Evolutionary conservation across 306 rosid genomes (phyloP), one percentile per base, ranked within the genome.

Genomic region (Quillaja saponaria): DNA sequence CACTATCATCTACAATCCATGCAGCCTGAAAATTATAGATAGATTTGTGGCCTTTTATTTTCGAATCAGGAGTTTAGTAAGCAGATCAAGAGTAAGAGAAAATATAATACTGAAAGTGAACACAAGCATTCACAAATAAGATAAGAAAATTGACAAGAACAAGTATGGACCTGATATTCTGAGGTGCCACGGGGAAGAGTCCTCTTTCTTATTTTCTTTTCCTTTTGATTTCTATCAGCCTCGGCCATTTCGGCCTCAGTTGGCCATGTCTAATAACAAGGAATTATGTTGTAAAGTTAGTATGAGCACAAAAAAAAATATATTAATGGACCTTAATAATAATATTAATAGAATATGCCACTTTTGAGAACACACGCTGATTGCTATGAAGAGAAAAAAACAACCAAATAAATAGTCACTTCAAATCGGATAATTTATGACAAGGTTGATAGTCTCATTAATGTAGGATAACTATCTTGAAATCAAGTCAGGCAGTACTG

Each of bases 111-210:
- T 11, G 8, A 33, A 12, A 54, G 10, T 41, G 4, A 17, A 34
- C 20, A 44, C 8, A 17, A 33, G 33, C 45, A 48, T n/a, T 55
- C 40, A 47, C 50, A 45, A 56, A 57, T n/a, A 37, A 10, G 40
- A 37, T 42, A 16, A 55, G 45, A 40, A 54, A 34, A 72, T 11
- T 34, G 58, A 55, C 10, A 46, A 19, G 51, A 67, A 46, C 14
- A 40, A 25, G 51, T 45, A 25, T 58, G 63, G 44, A 85, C 99
- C 96, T 92, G 99, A 78, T 92, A 92, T 8, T 89, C 99, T 37
- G 97, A 92, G 78, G 95, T 92, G 50, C 97, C 99, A 49, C 57
- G 77, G 50, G 96, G 95, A 75, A 89, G 86, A 52, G 67, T 41
- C 70, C 68, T 86, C 81, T 61, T 89, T 61, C 67, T 83, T 34